Percentiles rank a stretch among this genome's conserved stretches.
Conservation (phyloP, 2,329 filamentous ascomycete species). For the Colletotrichum siamense region DNA sequence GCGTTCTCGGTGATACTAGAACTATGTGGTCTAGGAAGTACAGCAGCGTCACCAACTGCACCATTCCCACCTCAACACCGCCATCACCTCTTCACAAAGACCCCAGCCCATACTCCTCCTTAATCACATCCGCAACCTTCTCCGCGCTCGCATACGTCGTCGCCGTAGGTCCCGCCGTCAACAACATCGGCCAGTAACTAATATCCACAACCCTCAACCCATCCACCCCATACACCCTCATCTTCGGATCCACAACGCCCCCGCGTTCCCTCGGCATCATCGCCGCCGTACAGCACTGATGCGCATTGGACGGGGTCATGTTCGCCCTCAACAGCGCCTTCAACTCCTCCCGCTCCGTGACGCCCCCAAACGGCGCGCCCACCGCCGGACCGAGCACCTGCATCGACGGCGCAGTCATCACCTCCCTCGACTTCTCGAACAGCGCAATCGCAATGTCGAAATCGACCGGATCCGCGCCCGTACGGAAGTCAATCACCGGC, state of each 20-base stretch:
- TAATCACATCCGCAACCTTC: constrained; percentile 8
- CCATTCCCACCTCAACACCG: neutral
- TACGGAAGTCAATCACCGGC: constrained; percentile 44
- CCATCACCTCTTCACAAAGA: neutral
- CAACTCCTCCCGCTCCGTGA: constrained; percentile 29
- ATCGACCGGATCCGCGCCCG: constrained; percentile 42
- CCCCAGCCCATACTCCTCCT: neutral
- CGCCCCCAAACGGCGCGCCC: constrained; percentile 29
- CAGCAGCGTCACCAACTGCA: too few relatives aligned
- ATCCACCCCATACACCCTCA: constrained; percentile 16
- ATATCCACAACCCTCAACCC: constrained; percentile 18
- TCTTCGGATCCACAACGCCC: constrained; percentile 22
- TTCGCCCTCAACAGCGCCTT: constrained; percentile 19
- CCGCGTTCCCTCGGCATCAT: constrained; percentile 22
- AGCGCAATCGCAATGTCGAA: constrained; percentile 36
- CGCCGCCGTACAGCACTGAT: constrained; percentile 19
- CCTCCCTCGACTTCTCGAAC: constrained; percentile 33
- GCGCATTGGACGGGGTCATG: neutral
- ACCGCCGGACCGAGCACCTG: constrained; percentile 32
- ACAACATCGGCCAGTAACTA: constrained; percentile 22
- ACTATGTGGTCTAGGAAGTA: too few relatives aligned
- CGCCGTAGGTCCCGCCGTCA: neutral
- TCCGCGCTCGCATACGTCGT: constrained; percentile 7
- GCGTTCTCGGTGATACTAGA: too few relatives aligned
- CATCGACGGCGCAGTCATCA: constrained; percentile 36